Percentiles rank a stretch among this genome's conserved stretches.
phyloP scores from a whole-genome alignment of 306 rosid species.

The Lagenaria siceraria region DNA sequence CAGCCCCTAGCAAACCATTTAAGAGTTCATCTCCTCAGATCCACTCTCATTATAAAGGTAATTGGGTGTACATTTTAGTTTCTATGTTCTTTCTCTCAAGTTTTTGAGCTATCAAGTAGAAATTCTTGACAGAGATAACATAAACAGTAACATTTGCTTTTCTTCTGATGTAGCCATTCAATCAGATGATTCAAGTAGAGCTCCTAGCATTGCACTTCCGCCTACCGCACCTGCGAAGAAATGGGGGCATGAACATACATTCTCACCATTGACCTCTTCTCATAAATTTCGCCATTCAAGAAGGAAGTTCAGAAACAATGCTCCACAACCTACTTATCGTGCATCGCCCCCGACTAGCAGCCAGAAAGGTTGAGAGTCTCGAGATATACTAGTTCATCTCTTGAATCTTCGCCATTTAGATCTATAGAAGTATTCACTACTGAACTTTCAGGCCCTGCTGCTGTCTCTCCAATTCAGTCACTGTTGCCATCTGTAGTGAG shows the following conservation, averaged over 20 bases:
- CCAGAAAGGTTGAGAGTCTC: constrained; percentile 41
- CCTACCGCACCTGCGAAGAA: constrained; percentile 40
- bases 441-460: constrained; percentile 13
- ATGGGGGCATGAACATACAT: constrained; percentile 28
- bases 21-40: not conserved
- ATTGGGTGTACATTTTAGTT: not conserved
- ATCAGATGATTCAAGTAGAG: constrained; percentile 17
- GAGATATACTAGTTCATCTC: not conserved
- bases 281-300: constrained; percentile 27
- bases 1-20: constrained; percentile 6
- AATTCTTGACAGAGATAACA: not conserved
- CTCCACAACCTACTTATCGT: constrained; percentile 25
- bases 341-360: constrained; percentile 32
- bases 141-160: not conserved
- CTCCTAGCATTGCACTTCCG: constrained; percentile 39
- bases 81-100: constrained; percentile 1
- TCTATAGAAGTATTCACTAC: not conserved
- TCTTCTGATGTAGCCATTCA: constrained; percentile 23
- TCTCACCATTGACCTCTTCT: constrained; percentile 30
- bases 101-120: not conserved
- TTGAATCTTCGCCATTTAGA: not conserved
- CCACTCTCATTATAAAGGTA: constrained; percentile 17
- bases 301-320: constrained; percentile 23
- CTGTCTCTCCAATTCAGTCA: constrained; percentile 33
- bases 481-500: constrained; percentile 33